Evolutionary conservation across 441 rosid genomes (phyloP).

Genomic region (Erodium moschatum): DNA sequence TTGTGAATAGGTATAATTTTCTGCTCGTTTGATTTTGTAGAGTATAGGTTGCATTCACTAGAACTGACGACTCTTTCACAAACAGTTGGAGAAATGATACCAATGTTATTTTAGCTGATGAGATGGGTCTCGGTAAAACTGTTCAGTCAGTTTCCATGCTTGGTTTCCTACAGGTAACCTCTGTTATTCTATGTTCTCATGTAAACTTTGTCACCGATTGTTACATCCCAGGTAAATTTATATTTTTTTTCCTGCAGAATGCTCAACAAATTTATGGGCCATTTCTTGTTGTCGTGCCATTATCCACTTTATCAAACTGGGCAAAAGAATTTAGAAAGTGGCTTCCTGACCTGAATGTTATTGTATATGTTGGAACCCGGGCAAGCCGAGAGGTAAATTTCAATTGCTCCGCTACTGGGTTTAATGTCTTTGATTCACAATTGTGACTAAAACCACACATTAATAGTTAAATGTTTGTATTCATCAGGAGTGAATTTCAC

Average conservation of each 20-base stretch:
- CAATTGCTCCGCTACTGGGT: background rate
- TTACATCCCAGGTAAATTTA: conserved; percentile 11
- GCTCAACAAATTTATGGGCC: conserved; percentile 97
- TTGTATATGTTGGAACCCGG: conserved; percentile 94
- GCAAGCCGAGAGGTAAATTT: conserved; percentile 90
- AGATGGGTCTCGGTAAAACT: conserved; percentile 99
- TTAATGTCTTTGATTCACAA: background rate
- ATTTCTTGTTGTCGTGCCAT: conserved; percentile 94
- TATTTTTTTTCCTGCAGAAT: conserved; percentile 42
- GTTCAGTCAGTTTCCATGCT: conserved; percentile 99
- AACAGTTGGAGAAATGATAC: conserved; percentile 99
- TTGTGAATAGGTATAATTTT: conserved; percentile 69
- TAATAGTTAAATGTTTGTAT: conserved; percentile 2
- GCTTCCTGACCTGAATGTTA: conserved; percentile 90
- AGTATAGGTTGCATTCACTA: conserved; percentile 12
- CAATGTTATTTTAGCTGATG: conserved; percentile 99
- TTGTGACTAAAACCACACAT: background rate
- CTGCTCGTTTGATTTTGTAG: conserved; percentile 23
- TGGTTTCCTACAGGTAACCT: conserved; percentile 86
- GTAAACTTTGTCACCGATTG: background rate
- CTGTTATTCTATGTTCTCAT: conserved; percentile 13
- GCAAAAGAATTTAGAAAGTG: conserved; percentile 97
- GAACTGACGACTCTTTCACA: conserved; percentile 13
- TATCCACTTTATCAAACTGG: conserved; percentile 97
- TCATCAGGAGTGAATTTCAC: conserved; percentile 5